Evolutionary conservation across 106 monocot genomes (phyloP).

Genomic region (Dactylorhiza incarnata): DNA sequence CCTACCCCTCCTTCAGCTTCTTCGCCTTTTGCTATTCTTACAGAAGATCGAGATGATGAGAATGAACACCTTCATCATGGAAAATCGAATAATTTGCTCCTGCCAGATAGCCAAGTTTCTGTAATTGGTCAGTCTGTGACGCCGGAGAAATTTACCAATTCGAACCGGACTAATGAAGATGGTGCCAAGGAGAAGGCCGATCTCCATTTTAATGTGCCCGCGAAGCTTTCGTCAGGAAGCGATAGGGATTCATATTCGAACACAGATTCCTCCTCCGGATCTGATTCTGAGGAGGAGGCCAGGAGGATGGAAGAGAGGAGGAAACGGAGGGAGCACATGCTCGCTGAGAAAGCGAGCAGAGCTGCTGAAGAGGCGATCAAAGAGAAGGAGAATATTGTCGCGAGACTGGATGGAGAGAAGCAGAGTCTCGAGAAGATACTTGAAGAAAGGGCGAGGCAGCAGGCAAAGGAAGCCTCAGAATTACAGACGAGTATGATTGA

Average conservation of each 20-base stretch:
- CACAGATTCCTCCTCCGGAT: conserved; percentile 1
- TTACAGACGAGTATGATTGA: conserved; percentile 76
- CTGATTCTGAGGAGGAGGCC: conserved; percentile 64
- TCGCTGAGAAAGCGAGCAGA: conserved; percentile 33
- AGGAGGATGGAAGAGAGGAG: conserved; percentile 53
- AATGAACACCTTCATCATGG: neutral
- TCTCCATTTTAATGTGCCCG: neutral
- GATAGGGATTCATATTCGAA: conserved; percentile 6
- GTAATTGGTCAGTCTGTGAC: neutral
- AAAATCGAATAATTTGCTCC: neutral
- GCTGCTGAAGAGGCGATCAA: conserved; percentile 61
- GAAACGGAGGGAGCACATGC: conserved; percentile 50
- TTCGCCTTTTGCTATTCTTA: neutral
- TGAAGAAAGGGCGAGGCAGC: conserved; percentile 58
- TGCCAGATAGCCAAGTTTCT: neutral
- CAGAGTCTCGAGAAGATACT: conserved; percentile 58
- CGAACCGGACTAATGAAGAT: neutral
- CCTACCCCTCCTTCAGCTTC: neutral
- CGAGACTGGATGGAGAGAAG: conserved; percentile 69
- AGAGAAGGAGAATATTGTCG: conserved; percentile 63
- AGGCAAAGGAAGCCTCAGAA: conserved; percentile 78
- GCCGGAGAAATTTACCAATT: neutral
- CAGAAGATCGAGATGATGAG: neutral
- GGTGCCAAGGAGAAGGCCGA: neutral
- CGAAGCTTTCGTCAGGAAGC: conserved; percentile 9